Conservation (phyloP, 495 filamentous ascomycete genomes). For the Podospora conica region DNA sequence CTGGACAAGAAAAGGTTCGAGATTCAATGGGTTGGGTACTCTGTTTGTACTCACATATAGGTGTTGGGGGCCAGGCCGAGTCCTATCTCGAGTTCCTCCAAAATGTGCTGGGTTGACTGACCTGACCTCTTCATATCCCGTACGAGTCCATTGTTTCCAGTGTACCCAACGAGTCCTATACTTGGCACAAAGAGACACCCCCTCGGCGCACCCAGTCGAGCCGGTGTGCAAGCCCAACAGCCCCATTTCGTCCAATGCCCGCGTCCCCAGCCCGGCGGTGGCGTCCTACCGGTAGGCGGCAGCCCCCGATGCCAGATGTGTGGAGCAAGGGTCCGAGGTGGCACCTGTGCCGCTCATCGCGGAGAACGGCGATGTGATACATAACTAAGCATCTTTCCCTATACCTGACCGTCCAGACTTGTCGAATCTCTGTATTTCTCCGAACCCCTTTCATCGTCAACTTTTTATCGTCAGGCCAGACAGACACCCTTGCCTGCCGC, state of each 20-base stretch:
- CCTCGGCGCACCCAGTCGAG: not conserved
- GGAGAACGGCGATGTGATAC: not conserved
- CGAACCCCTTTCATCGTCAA: not conserved
- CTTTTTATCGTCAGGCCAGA: not conserved
- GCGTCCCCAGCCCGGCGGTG: not conserved
- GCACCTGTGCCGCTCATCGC: not conserved
- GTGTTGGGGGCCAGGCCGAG: not conserved
- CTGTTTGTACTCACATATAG: not conserved
- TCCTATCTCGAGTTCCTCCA: too few species aligned
- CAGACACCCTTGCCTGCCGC: not conserved
- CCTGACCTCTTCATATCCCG: not conserved
- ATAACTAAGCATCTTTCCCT: not conserved
- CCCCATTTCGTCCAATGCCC: not conserved
- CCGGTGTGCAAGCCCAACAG: not conserved
- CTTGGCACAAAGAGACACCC: not conserved
- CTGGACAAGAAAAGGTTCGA: too few species aligned
- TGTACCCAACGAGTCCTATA: not conserved
- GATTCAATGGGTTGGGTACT: too few species aligned
- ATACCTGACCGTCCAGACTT: not conserved
- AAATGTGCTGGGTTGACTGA: not conserved
- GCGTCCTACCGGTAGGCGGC: not conserved
- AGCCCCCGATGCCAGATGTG: not conserved
- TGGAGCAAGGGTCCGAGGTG: not conserved
- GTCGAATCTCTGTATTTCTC: not conserved
- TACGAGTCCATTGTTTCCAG: not conserved